Percentiles rank a stretch among this genome's conserved stretches.
phyloP scores from a whole-genome alignment of 306 rosid species.

The Purshia tridentata region DNA sequence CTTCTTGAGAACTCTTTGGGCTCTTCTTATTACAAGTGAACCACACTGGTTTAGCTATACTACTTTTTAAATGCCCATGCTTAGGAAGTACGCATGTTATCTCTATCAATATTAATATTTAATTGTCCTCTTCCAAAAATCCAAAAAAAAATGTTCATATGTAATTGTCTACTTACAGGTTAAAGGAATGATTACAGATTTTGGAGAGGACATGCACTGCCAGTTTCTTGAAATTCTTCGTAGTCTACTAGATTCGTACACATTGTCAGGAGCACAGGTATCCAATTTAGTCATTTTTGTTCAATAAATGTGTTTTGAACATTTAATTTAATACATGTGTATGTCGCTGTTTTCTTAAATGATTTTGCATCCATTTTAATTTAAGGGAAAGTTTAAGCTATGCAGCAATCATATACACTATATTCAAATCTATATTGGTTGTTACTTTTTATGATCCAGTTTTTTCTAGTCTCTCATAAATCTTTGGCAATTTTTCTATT shows the following conservation, averaged over 20 bases:
- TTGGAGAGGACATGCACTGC: slow-evolving; percentile 91
- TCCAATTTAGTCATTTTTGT: slow-evolving; percentile 4
- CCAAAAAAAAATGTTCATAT: slow-evolving; percentile 3
- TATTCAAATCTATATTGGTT: not conserved
- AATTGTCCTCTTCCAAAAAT: slow-evolving; percentile 6
- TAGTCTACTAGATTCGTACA: slow-evolving; percentile 73
- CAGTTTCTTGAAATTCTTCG: slow-evolving; percentile 99
- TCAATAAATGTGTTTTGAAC: not conserved
- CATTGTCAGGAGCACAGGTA: slow-evolving; percentile 91
- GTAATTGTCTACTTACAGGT: slow-evolving; percentile 49
- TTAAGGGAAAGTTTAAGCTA: not conserved
- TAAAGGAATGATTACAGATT: slow-evolving; percentile 88
- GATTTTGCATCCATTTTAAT: not conserved
- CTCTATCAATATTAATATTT: slow-evolving; percentile 1
- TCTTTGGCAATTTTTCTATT: not conserved
- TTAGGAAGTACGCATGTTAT: not conserved
- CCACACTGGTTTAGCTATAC: not conserved
- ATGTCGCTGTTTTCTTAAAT: not conserved
- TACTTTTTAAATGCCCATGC: not conserved
- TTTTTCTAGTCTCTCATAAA: not conserved
- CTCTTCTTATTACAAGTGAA: not conserved
- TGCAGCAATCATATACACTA: not conserved
- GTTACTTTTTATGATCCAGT: not conserved
- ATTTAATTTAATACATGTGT: not conserved
- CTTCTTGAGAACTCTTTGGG: not conserved